Base-by-base conservation (phyloP, 2,329 filamentous ascomycete genomes). In the Verticillium tricorpus region DNA sequence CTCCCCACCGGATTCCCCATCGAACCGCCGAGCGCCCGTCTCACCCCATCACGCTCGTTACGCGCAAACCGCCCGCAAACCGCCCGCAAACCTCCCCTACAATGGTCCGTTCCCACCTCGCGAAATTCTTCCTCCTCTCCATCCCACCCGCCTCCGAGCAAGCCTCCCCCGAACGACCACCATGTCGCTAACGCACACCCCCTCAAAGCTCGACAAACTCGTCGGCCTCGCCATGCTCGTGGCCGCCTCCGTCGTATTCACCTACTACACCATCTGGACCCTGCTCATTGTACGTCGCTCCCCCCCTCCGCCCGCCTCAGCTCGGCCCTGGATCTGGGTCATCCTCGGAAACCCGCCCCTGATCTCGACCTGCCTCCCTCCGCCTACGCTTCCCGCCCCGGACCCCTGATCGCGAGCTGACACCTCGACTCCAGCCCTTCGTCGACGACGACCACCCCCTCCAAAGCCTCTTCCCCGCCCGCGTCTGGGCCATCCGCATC, bases 401-500 rank as follows among this genome's bases (percentile, higher is more conserved):
- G 31, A 19, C n/a, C 34, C 22, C 28, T 28, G 28, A 28, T 28
- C 28, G 28, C 28, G 28, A 28, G 60, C n/a, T 45, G 55, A 68
- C 64, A 61, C 37, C 56, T 58, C 61, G 67, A 28, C 28, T 28
- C 28, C 69, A 99, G 95, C 95, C 95, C 74, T 99, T 99, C 77
- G 95, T 99, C 78, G 95, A 99, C 77, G 86, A 90, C 62, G 92
- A 92, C 75, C 95, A 99, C 77, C 89, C 92, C 62, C 89, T 98
- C 63, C 95, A 99, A 75, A 90, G 90, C 75, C 85, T 98, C 81
- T 99, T 99, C 82, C 95, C 92, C 65, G 94, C 94, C 56, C 93
- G 95, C 76, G 93, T 97, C 75, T 99, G 95, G 95, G 95, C 95
- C 64, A 97, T 99, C 75, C 93, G 95, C 76, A 95, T 99, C 72